Base-by-base conservation (phyloP, 2,329 filamentous ascomycete genomes). In the Nemania sp. region DNA sequence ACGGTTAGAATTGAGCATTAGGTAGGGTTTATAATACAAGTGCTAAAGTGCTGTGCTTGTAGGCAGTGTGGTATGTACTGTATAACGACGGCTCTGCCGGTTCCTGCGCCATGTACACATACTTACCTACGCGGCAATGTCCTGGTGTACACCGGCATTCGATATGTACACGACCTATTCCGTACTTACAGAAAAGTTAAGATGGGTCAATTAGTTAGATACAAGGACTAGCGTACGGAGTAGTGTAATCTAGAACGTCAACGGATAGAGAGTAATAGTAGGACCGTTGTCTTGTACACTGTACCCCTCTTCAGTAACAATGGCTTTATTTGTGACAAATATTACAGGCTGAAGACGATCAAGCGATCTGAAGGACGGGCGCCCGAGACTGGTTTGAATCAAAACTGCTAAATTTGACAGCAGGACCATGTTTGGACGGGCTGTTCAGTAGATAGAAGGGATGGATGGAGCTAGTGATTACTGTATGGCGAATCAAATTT, bases 391-490 rank as follows among this genome's bases (percentile, higher is more conserved):
- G 57, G 42, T 36, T 49, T 55, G 55, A 59, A 54, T 52, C 30
- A 60, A 49, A 46, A 51, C 57, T 62, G 54, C 54, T 62, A 60
- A 60, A 54, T 61, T 60, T 65, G 56, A 59, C 57, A 54, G 52
- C 46, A 53, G 43, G 39, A 62, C 50, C 31, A 48, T 50, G 34
- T 33, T 45, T 34, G 5, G 47, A 37, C 54, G 54, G 52, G 44
- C 49, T 47, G 53, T 43, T 33, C 15, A 44, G 44, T 55, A 40
- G 52, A 51, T 49, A 48, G 49, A 42, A 60, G 60, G 57, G 54
- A 55, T 20, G 7, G 34, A 49, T 33, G 5, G 39, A 46, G 46
- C 40, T 33, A 46, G 33, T 58, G 60, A 66, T 65, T 66, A 67
- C 62, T 66, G 61, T 65, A 65, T 49, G 49, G 44, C 37, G 37